Percentiles rank a stretch among this genome's conserved stretches.
Evolutionary conservation across 805 yeast genomes (phyloP).

Genomic region (Saturnispora quitensis): DNA sequence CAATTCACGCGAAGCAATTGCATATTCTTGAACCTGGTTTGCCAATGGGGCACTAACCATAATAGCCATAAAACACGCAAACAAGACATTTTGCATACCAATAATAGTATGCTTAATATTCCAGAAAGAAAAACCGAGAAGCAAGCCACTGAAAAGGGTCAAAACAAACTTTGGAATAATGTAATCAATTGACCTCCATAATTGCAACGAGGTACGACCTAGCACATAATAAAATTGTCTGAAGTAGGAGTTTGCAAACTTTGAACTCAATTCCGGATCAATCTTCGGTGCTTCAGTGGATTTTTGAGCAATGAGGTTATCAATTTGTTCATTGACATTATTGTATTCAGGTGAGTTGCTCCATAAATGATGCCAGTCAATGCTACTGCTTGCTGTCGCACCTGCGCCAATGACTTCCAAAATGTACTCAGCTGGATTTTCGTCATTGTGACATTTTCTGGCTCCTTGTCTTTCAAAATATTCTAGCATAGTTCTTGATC

Average conservation of each 20-base stretch:
- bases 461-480: slow-evolving; percentile 52
- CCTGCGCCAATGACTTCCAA: slow-evolving; percentile 74
- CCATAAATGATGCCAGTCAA: slow-evolving; percentile 63
- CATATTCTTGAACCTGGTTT: slow-evolving; percentile 56
- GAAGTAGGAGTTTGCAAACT: slow-evolving; percentile 39
- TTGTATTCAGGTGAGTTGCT: slow-evolving; percentile 23
- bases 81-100: slow-evolving; percentile 53
- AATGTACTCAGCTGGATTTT: slow-evolving; percentile 72
- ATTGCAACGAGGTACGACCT: slow-evolving; percentile 30
- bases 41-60: slow-evolving; percentile 49
- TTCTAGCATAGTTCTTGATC: slow-evolving; percentile 33
- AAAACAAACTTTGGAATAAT: slow-evolving; percentile 38
- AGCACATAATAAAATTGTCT: slow-evolving; percentile 29
- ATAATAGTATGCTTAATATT: slow-evolving; percentile 40
- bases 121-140: slow-evolving; percentile 53
- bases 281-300: slow-evolving; percentile 7
- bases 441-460: slow-evolving; percentile 47
- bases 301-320: slow-evolving; percentile 17
- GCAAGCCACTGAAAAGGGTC: slow-evolving; percentile 32
- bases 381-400: slow-evolving; percentile 49
- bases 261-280: slow-evolving; percentile 13
- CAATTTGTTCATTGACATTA: slow-evolving; percentile 24
- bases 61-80: slow-evolving; percentile 44
- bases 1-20: slow-evolving; percentile 47
- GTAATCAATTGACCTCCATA: slow-evolving; percentile 41